phyloP scores from a whole-genome alignment of 2,329 filamentous ascomycete genomes.

The Ceratocystis cacaofunesta region DNA sequence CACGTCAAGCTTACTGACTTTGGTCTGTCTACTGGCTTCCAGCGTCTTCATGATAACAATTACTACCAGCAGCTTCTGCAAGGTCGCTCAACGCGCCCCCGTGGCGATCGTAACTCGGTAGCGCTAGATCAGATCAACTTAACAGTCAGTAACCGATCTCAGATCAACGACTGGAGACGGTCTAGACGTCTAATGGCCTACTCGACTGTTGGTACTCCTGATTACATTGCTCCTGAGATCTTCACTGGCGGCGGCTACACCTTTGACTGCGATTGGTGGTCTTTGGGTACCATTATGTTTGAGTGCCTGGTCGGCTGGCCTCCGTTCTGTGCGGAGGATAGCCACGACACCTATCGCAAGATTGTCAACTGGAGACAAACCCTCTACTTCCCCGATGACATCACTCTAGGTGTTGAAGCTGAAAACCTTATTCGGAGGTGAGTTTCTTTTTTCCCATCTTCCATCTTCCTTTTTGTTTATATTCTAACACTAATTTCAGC shows the following conservation, averaged over 20 bases:
- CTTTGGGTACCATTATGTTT: slow-evolving; percentile 71
- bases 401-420: slow-evolving; percentile 72
- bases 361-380: slow-evolving; percentile 97
- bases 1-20: slow-evolving; percentile 75
- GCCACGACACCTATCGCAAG: slow-evolving; percentile 95
- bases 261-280: slow-evolving; percentile 73
- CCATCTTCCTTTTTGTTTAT: background rate
- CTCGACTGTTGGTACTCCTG: slow-evolving; percentile 92
- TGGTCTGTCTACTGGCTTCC: slow-evolving; percentile 64
- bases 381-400: slow-evolving; percentile 91
- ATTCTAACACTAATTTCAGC: slow-evolving; percentile 31
- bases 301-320: slow-evolving; percentile 73
- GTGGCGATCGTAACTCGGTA: slow-evolving; percentile 72
- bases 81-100: slow-evolving; percentile 31
- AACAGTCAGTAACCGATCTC: slow-evolving; percentile 90
- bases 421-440: slow-evolving; percentile 88
- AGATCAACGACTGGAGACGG: slow-evolving; percentile 76
- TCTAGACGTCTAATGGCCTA: slow-evolving; percentile 71
- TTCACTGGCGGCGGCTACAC: slow-evolving; percentile 57
- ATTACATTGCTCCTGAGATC: slow-evolving; percentile 73
- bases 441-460: slow-evolving; percentile 22
- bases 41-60: slow-evolving; percentile 61
- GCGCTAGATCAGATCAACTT: slow-evolving; percentile 96
- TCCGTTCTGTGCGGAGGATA: slow-evolving; percentile 85
- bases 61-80: slow-evolving; percentile 66